These are phyloP conservation scores for Talaromyces marneffei DNA, from an alignment of 2,329 filamentous ascomycete genomes.

Conservation along the genomic window DNA sequence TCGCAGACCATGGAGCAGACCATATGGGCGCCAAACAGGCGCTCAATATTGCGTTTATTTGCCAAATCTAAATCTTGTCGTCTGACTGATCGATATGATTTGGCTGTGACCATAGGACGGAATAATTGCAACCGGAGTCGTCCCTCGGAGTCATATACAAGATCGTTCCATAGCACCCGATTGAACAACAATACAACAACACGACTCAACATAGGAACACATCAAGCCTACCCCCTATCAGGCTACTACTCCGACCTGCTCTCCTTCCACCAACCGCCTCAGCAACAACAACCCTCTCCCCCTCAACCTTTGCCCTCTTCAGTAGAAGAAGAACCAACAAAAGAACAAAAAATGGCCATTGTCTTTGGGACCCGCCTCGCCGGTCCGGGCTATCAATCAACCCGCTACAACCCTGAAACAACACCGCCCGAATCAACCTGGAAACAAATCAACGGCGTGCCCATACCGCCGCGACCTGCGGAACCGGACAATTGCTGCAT, in stretches of 20 bases:
- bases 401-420: constrained; percentile 48
- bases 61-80: not conserved
- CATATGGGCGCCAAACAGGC: not conserved
- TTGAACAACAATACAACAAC: not conserved
- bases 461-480: constrained; percentile 73
- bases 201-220: not conserved
- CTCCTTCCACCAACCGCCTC: constrained; percentile 17
- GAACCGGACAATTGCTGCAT: constrained; percentile 99
- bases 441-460: constrained; percentile 63
- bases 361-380: constrained; percentile 77
- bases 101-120: not conserved
- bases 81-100: not conserved
- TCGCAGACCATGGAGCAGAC: not conserved
- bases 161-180: not conserved
- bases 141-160: constrained; percentile 15
- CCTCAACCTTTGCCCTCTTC: constrained; percentile 24
- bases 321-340: not conserved
- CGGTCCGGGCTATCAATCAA: constrained; percentile 63
- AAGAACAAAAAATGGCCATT: constrained; percentile 53
- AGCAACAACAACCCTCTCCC: constrained; percentile 17
- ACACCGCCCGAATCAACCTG: constrained; percentile 55
- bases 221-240: constrained; percentile 37
- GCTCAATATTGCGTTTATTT: not conserved
- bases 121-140: not conserved
- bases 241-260: constrained; percentile 43